Base-by-base conservation (phyloP, 2,329 filamentous ascomycete genomes). In the Venturiaceae sp. region DNA sequence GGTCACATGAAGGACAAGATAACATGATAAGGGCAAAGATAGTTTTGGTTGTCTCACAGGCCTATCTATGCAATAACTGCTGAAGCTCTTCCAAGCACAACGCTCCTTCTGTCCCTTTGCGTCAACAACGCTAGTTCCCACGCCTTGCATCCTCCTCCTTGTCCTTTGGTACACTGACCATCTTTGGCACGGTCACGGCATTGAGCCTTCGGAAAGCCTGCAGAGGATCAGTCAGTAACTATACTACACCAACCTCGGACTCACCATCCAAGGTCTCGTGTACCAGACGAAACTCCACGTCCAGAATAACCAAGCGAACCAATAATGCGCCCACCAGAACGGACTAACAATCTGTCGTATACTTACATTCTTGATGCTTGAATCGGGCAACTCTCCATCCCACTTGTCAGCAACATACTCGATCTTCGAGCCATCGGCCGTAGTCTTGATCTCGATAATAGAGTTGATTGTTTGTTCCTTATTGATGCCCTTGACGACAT, bases 1-100 rank as follows among this genome's bases (percentile, higher is more conserved):
- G 94, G 94, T 0, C 94, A 97, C 73, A 70, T 71, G 57, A 68
- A 73, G 60, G 26, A 57, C 7, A 28, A 37, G 19, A 52, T 13
- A 13, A 37, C 9, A 33, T 21, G 21, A 19, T n/a, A 56, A 32
- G 19, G 11, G 5, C 30, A 13, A 52, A 33, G 39, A 58, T 26
- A 13, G 5, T 53, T 14, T 52, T 53, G 9, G 36, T 55, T 5
- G 7, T 1, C 30, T 5, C 5, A 6, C 14, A 37, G n/a, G 30
- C 11, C 11, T 39, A n/a, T n/a, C n/a, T n/a, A n/a, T n/a, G n/a
- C n/a, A n/a, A n/a, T n/a, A n/a, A n/a, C n/a, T n/a, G n/a, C n/a
- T n/a, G n/a, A n/a, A n/a, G n/a, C n/a, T n/a, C n/a, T n/a, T n/a
- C n/a, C n/a, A n/a, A n/a, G n/a, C n/a, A n/a, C 21, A n/a, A 3